Conservation (phyloP, 805 yeast species). For the Metschnikowia aberdeeniae region DNA sequence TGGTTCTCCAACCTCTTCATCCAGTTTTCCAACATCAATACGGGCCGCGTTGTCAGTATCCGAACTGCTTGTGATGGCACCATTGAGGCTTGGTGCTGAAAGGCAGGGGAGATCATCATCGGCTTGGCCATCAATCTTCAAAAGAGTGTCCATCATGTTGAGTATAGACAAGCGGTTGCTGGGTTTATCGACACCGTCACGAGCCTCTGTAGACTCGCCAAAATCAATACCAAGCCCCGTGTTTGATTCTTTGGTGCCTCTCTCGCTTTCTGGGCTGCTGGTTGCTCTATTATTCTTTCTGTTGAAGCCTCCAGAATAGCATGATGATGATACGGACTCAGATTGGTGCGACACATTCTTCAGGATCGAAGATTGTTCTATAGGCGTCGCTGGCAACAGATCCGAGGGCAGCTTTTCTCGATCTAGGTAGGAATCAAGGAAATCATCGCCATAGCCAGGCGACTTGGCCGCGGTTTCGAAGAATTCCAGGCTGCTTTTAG, state of each 20-base stretch:
- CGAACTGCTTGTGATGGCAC: background rate
- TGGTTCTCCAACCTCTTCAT: background rate
- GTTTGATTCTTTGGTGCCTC: background rate
- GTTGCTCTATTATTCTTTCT: background rate
- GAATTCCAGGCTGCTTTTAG: background rate
- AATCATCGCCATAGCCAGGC: constrained; percentile 16
- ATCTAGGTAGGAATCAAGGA: constrained; percentile 16
- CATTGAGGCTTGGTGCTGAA: background rate
- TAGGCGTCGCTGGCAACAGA: background rate
- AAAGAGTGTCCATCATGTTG: constrained; percentile 4
- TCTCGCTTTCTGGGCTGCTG: background rate
- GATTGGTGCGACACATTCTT: background rate
- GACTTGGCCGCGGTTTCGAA: constrained; percentile 7
- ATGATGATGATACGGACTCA: background rate
- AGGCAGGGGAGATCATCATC: background rate
- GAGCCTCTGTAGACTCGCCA: background rate
- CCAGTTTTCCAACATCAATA: background rate
- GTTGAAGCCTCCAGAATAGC: background rate
- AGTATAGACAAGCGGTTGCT: constrained; percentile 2
- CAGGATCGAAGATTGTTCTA: background rate
- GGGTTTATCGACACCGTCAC: background rate
- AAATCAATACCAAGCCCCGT: constrained; percentile 4
- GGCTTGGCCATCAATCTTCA: constrained; percentile 1
- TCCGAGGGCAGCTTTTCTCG: constrained; percentile 5
- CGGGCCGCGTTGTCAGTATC: background rate